phyloP scores from a whole-genome alignment of 805 yeast species.

The Ogataea naganishii region DNA sequence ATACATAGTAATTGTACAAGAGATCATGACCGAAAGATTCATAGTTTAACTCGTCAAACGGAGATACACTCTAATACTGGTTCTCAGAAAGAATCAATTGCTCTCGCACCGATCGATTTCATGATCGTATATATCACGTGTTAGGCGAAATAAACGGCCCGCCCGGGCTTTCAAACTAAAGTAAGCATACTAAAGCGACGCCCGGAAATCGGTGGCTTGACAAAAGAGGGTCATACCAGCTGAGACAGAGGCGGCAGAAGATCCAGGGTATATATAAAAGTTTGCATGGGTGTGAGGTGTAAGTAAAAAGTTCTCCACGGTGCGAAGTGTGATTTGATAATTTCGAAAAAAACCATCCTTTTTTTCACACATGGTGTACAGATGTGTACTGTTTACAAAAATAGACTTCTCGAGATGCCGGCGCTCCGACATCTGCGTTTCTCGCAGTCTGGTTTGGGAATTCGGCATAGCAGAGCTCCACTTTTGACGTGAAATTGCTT shows the following conservation, averaged over 20 bases:
- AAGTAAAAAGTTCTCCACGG: no score
- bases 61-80: constrained; percentile 37
- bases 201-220: constrained; percentile 5
- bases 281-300: not conserved
- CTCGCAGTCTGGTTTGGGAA: no score
- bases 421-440: no score
- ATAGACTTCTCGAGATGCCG: no score
- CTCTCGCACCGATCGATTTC: constrained; percentile 4
- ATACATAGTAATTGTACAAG: constrained; percentile 24
- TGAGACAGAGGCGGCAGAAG: not conserved
- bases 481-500: no score
- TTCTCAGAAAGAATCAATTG: not conserved
- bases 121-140: not conserved
- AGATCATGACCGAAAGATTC: constrained; percentile 46
- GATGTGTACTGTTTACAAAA: not conserved
- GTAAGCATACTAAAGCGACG: constrained; percentile 6
- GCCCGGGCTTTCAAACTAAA: constrained; percentile 6
- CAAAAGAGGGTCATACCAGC: not conserved
- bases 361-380: not conserved
- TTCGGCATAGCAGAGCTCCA: no score
- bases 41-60: constrained; percentile 35
- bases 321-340: not conserved
- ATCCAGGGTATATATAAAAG: constrained; percentile 2
- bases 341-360: not conserved
- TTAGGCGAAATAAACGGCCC: not conserved